Evolutionary conservation across 495 filamentous ascomycete species (phyloP).

Genomic region (Staphylotrichum tortipilum): DNA sequence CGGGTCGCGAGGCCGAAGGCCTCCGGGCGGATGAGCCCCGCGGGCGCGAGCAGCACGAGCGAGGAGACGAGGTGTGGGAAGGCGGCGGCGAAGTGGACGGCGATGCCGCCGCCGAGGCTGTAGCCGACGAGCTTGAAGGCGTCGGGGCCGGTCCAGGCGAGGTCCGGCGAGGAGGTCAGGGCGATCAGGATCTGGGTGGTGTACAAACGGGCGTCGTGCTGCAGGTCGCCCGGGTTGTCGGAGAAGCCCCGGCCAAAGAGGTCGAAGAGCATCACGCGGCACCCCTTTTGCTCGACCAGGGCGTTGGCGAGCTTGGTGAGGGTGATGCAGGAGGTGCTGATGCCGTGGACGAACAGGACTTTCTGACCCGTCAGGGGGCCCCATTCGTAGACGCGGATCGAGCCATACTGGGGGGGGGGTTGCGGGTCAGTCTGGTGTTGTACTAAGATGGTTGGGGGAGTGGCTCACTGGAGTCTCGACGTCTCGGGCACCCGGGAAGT

Average conservation of each 20-base stretch:
- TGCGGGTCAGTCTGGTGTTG: conserved; percentile 4
- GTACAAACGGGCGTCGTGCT: conserved; percentile 69
- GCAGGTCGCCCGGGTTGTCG: conserved; percentile 55
- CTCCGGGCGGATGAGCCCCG: conserved; percentile 60
- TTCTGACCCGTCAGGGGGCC: conserved; percentile 73
- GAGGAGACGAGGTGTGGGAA: conserved; percentile 59
- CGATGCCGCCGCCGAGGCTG: conserved; percentile 74
- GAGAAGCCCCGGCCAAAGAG: conserved; percentile 77
- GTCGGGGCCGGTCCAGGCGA: conserved; percentile 56
- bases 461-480: conserved; percentile 34
- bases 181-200: conserved; percentile 63
- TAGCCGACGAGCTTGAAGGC: conserved; percentile 72
- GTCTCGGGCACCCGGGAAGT: conserved; percentile 37
- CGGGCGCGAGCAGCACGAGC: conserved; percentile 65
- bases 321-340: conserved; percentile 72
- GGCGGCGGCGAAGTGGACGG: conserved; percentile 60
- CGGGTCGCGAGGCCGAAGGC: conserved; percentile 52
- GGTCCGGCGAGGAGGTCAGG: conserved; percentile 52
- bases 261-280: conserved; percentile 74
- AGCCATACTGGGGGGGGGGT: conserved; percentile 67
- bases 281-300: conserved; percentile 59
- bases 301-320: conserved; percentile 58
- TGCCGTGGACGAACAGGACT: conserved; percentile 77
- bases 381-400: conserved; percentile 79
- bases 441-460: neutral